phyloP scores from a whole-genome alignment of 345 rosid species.

The Populus nigra region DNA sequence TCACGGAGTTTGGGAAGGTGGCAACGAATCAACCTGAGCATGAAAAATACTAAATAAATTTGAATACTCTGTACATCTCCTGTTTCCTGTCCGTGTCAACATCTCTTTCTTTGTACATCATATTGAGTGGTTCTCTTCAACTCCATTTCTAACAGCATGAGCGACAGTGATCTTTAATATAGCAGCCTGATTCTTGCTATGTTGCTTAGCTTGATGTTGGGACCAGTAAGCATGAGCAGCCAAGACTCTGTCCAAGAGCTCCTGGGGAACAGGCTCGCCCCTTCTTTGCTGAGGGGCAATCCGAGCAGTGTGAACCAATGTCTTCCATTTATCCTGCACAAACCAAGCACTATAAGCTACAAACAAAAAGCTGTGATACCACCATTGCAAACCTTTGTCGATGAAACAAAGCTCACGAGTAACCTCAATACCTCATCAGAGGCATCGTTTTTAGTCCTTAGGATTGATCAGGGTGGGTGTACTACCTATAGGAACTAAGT shows the following conservation, averaged over 20 bases:
- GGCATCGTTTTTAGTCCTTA: neutral
- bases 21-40: conserved; percentile 46
- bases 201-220: conserved; percentile 74
- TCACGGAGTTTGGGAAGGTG: conserved; percentile 6
- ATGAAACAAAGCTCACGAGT: neutral
- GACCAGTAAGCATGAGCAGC: conserved; percentile 82
- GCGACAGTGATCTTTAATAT: conserved; percentile 22
- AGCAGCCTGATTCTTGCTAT: conserved; percentile 46
- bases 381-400: neutral
- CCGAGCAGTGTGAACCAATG: conserved; percentile 90
- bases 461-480: neutral
- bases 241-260: conserved; percentile 80
- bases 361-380: neutral
- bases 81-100: conserved; percentile 27
- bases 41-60: conserved; percentile 39
- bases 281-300: conserved; percentile 88
- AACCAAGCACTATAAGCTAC: neutral
- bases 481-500: neutral
- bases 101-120: conserved; percentile 29
- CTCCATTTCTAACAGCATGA: conserved; percentile 19
- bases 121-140: conserved; percentile 23
- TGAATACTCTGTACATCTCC: conserved; percentile 46
- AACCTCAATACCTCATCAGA: neutral
- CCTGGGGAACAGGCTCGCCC: conserved; percentile 97
- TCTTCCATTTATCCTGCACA: conserved; percentile 96